Base-by-base conservation (phyloP, 1,139 yeast genomes). In the Blastobotrys ciferrii region DNA sequence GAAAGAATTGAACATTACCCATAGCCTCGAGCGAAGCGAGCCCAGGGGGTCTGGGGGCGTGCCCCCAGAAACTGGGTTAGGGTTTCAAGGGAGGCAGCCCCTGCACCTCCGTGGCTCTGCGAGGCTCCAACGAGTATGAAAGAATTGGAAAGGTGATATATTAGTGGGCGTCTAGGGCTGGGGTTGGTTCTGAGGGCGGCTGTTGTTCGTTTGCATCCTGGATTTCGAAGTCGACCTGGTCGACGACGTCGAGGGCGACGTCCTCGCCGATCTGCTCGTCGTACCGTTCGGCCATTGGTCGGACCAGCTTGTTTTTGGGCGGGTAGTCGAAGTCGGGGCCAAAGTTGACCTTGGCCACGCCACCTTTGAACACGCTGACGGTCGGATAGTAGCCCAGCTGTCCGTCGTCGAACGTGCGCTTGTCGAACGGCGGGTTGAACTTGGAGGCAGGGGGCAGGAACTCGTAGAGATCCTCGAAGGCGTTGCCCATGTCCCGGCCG, bases 331-430 rank as follows among this genome's bases (percentile, higher is more conserved):
- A 80, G n/a, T 77, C 69, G 0, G 91, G 89, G 0, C 91, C 89
- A 12, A 87, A 73, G 56, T 82, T 82, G 47, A 88, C 66, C 48
- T 77, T 71, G 5, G 87, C 96, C 12, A 78, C 71, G 0, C 98
- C 98, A 9, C 86, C 86, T 55, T 81, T 80, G 62, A 81, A 92
- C 32, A 86, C 87, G 48, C 96, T 86, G 31, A 88, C 73, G 70
- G 91, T 87, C 1, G 98, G 98, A 66, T 82, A 92, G 65, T 94
- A 92, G 0, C 98, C 98, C 48, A 89, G 68, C 42, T 80, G 73
- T 1, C 95, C 96, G 63, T 92, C 97, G 63, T 92, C 91, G 52
- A 54, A 55, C 23, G 53, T 46, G 18, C 58, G 48, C 20, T 51
- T 47, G 15, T 50, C 49, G 32, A 52, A 48, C 9, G 49, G 52